Conservation (phyloP, 2,329 filamentous ascomycete genomes). For the Cordyceps tenuipes region DNA sequence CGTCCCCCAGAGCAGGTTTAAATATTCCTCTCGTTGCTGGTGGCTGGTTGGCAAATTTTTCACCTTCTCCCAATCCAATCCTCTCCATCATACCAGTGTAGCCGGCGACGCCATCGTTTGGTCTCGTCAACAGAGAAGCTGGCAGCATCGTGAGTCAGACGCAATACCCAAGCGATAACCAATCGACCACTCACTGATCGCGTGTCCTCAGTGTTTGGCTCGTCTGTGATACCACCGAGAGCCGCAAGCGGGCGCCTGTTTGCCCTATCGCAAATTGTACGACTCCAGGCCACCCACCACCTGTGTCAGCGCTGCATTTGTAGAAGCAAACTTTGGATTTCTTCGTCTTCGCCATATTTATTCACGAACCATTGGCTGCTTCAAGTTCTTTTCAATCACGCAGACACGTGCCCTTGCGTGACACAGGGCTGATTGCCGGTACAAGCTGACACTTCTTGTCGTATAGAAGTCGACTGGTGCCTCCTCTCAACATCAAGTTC, state of each 20-base stretch:
- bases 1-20: neutral
- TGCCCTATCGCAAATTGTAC: too few species aligned
- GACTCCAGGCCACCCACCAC: neutral
- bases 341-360: neutral
- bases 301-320: neutral
- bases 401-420: neutral
- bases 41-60: neutral
- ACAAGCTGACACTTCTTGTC: neutral
- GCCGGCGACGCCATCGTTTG: neutral
- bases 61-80: neutral
- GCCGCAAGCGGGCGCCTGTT: neutral
- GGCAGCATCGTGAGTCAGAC: neutral
- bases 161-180: too few species aligned
- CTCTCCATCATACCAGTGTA: neutral
- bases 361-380: neutral
- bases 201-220: neutral
- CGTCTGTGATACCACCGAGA: neutral
- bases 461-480: neutral
- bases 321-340: neutral
- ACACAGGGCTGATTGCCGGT: neutral
- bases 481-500: neutral
- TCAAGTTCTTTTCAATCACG: neutral
- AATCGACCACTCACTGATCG: neutral
- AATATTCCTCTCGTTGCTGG: neutral
- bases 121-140: neutral